Evolutionary conservation across 352 stramenopile genomes (phyloP).

Genomic region (Phytopythium delawarense): DNA sequence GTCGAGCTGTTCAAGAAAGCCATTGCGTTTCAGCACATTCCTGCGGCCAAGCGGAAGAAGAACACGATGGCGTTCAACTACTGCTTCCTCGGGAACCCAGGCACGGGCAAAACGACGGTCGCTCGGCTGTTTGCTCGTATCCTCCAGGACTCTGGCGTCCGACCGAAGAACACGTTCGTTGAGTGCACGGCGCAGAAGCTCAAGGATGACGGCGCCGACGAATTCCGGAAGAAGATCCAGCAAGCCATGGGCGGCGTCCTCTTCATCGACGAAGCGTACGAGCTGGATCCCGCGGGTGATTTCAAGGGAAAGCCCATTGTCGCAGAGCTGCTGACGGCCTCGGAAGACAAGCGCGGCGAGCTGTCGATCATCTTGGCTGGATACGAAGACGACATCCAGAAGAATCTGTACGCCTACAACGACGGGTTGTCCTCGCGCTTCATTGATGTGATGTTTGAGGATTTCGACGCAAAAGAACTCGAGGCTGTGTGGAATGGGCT

Average conservation of each 20-base stretch:
- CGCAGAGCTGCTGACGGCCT: constrained; percentile 82
- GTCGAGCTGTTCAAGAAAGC: constrained; percentile 74
- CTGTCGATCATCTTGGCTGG: constrained; percentile 90
- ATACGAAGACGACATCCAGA: constrained; percentile 91
- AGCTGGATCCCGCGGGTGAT: constrained; percentile 78
- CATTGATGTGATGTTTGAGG: constrained; percentile 81
- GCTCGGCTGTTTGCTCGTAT: constrained; percentile 79
- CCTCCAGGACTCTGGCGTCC: constrained; percentile 70
- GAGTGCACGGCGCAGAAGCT: constrained; percentile 61
- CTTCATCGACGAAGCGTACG: constrained; percentile 93
- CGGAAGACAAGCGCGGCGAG: constrained; percentile 81
- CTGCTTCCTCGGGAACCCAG: constrained; percentile 71
- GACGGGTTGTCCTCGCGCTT: constrained; percentile 87
- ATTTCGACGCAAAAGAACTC: constrained; percentile 89
- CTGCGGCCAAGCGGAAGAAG: constrained; percentile 52
- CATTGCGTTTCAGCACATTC: constrained; percentile 53
- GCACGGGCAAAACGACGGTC: constrained; percentile 79
- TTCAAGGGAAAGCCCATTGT: constrained; percentile 83
- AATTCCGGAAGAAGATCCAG: constrained; percentile 78
- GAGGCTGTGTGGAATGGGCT: constrained; percentile 64
- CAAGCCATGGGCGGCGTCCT: constrained; percentile 76
- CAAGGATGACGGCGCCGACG: constrained; percentile 59
- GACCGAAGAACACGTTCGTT: constrained; percentile 30
- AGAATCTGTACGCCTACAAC: constrained; percentile 92
- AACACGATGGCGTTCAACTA: constrained; percentile 70